phyloP scores from a whole-genome alignment of 441 rosid genomes.

The Bocquillonia castaneifolia region DNA sequence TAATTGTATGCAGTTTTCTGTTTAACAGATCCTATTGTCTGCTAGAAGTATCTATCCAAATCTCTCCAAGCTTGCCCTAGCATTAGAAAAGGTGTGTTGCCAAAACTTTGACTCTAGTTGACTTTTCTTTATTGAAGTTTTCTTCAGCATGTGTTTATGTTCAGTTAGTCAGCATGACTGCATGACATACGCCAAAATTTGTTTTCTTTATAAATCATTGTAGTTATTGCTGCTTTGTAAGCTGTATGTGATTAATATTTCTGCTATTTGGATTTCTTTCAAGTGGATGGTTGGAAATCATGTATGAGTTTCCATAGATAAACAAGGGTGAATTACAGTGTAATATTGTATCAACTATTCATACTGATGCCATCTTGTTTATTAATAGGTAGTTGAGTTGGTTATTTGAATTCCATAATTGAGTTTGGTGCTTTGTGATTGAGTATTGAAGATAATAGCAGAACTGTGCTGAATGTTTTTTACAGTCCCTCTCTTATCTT shows the following conservation, averaged over 20 bases:
- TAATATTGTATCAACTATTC: neutral
- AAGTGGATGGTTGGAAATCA: neutral
- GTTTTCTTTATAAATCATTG: neutral
- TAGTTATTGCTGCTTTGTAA: neutral
- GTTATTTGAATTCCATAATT: neutral
- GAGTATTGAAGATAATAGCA: neutral
- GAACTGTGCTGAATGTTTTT: neutral
- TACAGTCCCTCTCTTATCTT: neutral
- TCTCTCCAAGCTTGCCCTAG: conserved; percentile 85
- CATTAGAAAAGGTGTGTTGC: conserved; percentile 70
- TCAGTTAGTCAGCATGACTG: neutral
- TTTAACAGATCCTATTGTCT: conserved; percentile 62
- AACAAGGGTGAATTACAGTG: neutral
- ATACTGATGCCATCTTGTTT: neutral
- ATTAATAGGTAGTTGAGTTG: neutral
- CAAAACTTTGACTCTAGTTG: neutral
- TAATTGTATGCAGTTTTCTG: conserved; percentile 13
- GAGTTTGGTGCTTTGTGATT: neutral
- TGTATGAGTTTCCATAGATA: neutral
- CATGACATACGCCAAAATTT: neutral
- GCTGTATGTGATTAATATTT: no score
- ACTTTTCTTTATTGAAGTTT: neutral
- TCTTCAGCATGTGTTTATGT: neutral
- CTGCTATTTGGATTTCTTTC: neutral
- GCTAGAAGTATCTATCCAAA: conserved; percentile 75